A percentile compares a stretch with the other conserved stretches of the same genome.
Conservation (phyloP, 2,329 filamentous ascomycete species). For the Nemania bipapillata region DNA sequence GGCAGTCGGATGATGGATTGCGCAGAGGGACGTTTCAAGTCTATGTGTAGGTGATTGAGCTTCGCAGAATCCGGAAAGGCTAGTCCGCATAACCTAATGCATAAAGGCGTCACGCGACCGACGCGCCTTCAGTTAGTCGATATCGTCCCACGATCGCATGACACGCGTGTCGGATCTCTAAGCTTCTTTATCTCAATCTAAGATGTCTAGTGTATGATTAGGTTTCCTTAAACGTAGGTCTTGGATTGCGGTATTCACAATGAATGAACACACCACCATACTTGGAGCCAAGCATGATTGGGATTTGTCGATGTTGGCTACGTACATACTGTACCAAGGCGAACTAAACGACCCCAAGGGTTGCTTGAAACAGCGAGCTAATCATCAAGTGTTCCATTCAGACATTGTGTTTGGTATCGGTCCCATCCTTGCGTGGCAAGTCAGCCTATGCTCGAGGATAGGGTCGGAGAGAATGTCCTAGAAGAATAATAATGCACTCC, state of each 20-base stretch:
- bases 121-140: slow-evolving; percentile 30
- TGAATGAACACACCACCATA: slow-evolving; percentile 23
- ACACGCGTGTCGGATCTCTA: slow-evolving; percentile 12
- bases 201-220: not conserved
- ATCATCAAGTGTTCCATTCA: slow-evolving; percentile 24
- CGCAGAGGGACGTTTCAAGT: slow-evolving; percentile 1
- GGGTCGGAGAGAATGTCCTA: slow-evolving; percentile 19
- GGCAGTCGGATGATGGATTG: not conserved
- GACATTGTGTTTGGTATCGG: slow-evolving; percentile 18
- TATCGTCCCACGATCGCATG: slow-evolving; percentile 34
- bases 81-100: slow-evolving; percentile 24
- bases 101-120: slow-evolving; percentile 33
- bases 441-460: slow-evolving; percentile 14
- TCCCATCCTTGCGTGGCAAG: slow-evolving; percentile 11
- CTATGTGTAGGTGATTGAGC: slow-evolving; percentile 17
- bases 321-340: slow-evolving; percentile 15
- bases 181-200: not conserved
- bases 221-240: not conserved
- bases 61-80: slow-evolving; percentile 24
- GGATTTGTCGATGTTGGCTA: slow-evolving; percentile 19
- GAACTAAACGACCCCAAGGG: slow-evolving; percentile 2
- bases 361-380: slow-evolving; percentile 23
- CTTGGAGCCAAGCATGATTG: slow-evolving; percentile 12
- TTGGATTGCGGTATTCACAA: slow-evolving; percentile 9
- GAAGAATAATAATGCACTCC: slow-evolving; percentile 25